Conservation (phyloP, 495 filamentous ascomycete genomes). For the Clohesyomyces aquaticus region DNA sequence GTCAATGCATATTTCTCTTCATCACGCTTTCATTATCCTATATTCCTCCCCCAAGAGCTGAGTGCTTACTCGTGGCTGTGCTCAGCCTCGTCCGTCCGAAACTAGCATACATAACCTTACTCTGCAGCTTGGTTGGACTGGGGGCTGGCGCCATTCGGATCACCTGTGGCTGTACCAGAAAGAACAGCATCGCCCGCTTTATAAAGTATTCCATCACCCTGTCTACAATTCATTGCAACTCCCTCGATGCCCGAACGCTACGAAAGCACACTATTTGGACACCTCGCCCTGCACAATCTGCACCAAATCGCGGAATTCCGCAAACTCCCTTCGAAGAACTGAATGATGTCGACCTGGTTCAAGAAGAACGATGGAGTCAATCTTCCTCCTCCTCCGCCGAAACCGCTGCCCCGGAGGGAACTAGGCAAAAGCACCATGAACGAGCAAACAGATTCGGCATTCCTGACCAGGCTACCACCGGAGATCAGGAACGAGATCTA, state of each 20-base stretch:
- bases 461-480: slow-evolving; percentile 12
- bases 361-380: background rate
- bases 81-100: background rate
- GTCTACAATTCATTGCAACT: background rate
- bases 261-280: background rate
- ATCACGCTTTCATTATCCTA: background rate
- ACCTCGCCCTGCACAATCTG: background rate
- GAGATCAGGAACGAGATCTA: slow-evolving; percentile 27
- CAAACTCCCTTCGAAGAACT: background rate
- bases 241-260: background rate
- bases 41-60: background rate
- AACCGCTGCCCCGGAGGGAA: background rate
- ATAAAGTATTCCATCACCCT: too few relatives aligned
- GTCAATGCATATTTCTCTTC: background rate
- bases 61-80: background rate
- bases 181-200: background rate
- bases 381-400: slow-evolving; percentile 1
- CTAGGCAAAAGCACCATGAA: background rate
- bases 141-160: background rate
- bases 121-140: too few relatives aligned
- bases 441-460: slow-evolving; percentile 7
- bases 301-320: background rate
- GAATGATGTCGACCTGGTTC: background rate
- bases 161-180: background rate
- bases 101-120: background rate